Percentiles rank a stretch among this genome's conserved stretches.
phyloP scores from a whole-genome alignment of 768 basidiomycete genomes.

The Pleurotus salmoneostramineus region DNA sequence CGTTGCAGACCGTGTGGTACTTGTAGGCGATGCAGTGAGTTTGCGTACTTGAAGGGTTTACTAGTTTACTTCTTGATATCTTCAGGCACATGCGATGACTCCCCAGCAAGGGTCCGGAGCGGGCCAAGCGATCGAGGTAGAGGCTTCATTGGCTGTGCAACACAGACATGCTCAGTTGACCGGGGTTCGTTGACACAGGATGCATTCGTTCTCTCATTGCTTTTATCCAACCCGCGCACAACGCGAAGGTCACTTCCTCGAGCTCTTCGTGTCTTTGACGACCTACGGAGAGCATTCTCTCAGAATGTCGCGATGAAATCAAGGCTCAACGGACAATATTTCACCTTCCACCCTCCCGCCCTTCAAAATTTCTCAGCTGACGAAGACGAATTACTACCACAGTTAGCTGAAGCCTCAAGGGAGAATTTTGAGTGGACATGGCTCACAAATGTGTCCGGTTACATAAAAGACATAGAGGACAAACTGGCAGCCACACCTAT shows the following conservation, averaged over 20 bases:
- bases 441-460: conserved; percentile 41
- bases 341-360: conserved; percentile 29
- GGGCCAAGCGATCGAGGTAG: conserved; percentile 54
- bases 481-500: not conserved
- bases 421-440: conserved; percentile 64
- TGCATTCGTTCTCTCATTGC: conserved; percentile 39
- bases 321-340: conserved; percentile 37
- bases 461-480: conserved; percentile 30
- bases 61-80: conserved; percentile 18
- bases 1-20: conserved; percentile 43
- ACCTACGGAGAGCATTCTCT: conserved; percentile 43
- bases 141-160: not conserved
- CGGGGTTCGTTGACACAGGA: conserved; percentile 41
- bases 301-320: conserved; percentile 32
- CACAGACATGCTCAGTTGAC: conserved; percentile 6
- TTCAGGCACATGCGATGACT: conserved; percentile 47
- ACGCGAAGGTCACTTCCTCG: conserved; percentile 34
- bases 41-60: conserved; percentile 11
- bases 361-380: conserved; percentile 23
- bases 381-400: conserved; percentile 27
- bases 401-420: conserved; percentile 37
- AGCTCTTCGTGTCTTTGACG: conserved; percentile 44
- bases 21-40: conserved; percentile 49
- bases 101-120: conserved; percentile 59
- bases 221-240: conserved; percentile 41